Evolutionary conservation across 768 basidiomycete species (phyloP).

Genomic region (Lenzites betulinus): DNA sequence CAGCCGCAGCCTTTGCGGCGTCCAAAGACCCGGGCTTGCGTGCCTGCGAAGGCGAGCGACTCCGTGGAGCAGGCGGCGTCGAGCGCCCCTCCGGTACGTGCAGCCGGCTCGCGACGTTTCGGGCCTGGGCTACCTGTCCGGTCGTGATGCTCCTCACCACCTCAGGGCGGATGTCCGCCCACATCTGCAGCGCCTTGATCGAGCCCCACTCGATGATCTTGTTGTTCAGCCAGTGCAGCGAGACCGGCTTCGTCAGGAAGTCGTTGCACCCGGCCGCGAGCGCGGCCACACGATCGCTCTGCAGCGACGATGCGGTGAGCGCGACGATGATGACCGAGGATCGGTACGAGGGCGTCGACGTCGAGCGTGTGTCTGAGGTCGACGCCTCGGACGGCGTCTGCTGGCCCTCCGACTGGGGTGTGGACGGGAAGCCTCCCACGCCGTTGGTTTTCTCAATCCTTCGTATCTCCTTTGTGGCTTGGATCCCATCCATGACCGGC

Average conservation of each 20-base stretch:
- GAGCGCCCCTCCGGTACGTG: constrained; percentile 51
- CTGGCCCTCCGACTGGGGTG: constrained; percentile 59
- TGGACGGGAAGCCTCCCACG: constrained; percentile 66
- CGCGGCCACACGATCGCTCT: constrained; percentile 94
- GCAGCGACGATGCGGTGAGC: constrained; percentile 95
- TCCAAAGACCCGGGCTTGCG: constrained; percentile 20
- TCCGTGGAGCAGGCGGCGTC: constrained; percentile 39
- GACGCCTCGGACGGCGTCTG: constrained; percentile 57
- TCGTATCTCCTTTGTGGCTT: constrained; percentile 95
- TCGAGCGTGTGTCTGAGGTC: constrained; percentile 44
- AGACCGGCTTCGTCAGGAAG: constrained; percentile 97
- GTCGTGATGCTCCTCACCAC: constrained; percentile 46
- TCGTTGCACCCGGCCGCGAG: constrained; percentile 99
- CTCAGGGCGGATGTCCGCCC: constrained; percentile 79
- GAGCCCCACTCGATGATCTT: constrained; percentile 99
- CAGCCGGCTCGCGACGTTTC: constrained; percentile 46
- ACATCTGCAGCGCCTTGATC: constrained; percentile 92
- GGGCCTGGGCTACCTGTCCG: constrained; percentile 50
- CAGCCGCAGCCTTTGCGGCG: constrained; percentile 16
- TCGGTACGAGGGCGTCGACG: constrained; percentile 59
- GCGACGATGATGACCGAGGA: constrained; percentile 99
- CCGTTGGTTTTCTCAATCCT: constrained; percentile 73
- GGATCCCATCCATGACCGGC: constrained; percentile 98
- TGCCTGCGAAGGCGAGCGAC: constrained; percentile 41
- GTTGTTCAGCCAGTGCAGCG: constrained; percentile 91